Conservation (phyloP, 306 rosid species). For the Luffa acutangula region DNA sequence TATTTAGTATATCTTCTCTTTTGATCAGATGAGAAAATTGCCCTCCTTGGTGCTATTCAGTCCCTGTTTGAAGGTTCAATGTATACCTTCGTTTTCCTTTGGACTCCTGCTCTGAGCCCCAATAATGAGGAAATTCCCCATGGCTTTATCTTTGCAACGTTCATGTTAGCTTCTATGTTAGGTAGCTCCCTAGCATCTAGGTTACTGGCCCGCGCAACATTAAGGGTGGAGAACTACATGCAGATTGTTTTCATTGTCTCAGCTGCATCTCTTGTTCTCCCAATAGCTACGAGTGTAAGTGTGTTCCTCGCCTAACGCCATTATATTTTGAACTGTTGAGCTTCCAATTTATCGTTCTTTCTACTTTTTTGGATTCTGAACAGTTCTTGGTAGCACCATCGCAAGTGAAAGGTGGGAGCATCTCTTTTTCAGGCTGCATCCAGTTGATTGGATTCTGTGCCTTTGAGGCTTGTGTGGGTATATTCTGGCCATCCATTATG, state of each 20-base stretch:
- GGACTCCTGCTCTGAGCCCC: constrained; percentile 99
- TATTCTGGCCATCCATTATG: constrained; percentile 99
- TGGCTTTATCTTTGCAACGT: constrained; percentile 94
- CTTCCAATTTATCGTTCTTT: constrained; percentile 28
- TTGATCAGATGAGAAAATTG: constrained; percentile 67
- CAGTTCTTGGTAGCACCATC: constrained; percentile 67
- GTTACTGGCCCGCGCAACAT: constrained; percentile 61
- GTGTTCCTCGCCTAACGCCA: constrained; percentile 41
- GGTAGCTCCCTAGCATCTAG: constrained; percentile 95
- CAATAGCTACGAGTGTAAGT: constrained; percentile 65
- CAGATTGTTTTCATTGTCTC: constrained; percentile 79
- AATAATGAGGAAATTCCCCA: constrained; percentile 95
- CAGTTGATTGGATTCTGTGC: constrained; percentile 85
- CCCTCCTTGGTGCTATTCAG: constrained; percentile 93
- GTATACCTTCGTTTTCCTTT: constrained; percentile 92
- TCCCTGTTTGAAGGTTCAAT: constrained; percentile 98
- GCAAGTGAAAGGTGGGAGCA: constrained; percentile 49
- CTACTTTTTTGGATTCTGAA: constrained; percentile 14
- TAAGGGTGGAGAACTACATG: constrained; percentile 88
- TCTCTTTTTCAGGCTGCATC: constrained; percentile 53
- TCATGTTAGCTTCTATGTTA: constrained; percentile 92
- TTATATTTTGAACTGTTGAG: constrained; percentile 64
- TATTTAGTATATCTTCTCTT: constrained; percentile 13
- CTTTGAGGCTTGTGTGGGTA: constrained; percentile 90
- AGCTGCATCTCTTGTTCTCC: constrained; percentile 63